Base-by-base conservation (phyloP, 2,329 filamentous ascomycete species). In the Verruconis gallopava region DNA sequence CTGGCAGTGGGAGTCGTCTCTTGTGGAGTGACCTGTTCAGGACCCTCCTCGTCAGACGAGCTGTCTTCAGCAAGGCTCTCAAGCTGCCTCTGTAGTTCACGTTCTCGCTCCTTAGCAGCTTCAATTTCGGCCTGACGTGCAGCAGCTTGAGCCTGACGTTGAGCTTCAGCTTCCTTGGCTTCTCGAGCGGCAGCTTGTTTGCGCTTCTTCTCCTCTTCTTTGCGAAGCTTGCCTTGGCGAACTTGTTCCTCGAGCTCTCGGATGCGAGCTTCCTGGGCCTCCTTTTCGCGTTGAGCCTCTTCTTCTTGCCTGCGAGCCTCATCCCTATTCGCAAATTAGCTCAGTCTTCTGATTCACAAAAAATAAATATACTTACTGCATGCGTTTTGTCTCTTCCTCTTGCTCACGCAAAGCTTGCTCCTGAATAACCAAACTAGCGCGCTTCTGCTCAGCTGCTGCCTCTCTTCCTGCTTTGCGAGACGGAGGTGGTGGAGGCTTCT, bases 171-270 rank as follows among this genome's bases (percentile, higher is more conserved):
- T 53, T 94, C 85, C 60, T 85, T 89, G 5, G 86, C 77, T 51
- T 91, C 85, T 38, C 81, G 82, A 54, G 83, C 71, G 6, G 86
- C 86, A 17, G 85, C 89, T 65, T 94, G 88, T 68, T 86, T 91
- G 52, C 75, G 81, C 48, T 80, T 84, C 69, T 93, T 95, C 65
- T 95, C 91, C 60, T 98, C 91, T 51, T 93, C 83, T 63, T 94
- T 96, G 69, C 85, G 89, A 40, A 96, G 66, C 66, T 96, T 98
- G 53, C 88, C 85, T 56, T 88, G 84, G 48, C 79, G 80, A 40
- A 96, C 86, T 61, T 95, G 86, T 58, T 96, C 86, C 61, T 98
- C 88, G 5, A 98, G 74, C 13, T 85, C 86, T 57, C 79, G 85
- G 18, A 96, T 72, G 39, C 88, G 85, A 48, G 83, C 82, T 51